Evolutionary conservation across 305 asterid genomes (phyloP), one percentile per base, ranked within the genome.

Genomic region (Rubia tinctorum): DNA sequence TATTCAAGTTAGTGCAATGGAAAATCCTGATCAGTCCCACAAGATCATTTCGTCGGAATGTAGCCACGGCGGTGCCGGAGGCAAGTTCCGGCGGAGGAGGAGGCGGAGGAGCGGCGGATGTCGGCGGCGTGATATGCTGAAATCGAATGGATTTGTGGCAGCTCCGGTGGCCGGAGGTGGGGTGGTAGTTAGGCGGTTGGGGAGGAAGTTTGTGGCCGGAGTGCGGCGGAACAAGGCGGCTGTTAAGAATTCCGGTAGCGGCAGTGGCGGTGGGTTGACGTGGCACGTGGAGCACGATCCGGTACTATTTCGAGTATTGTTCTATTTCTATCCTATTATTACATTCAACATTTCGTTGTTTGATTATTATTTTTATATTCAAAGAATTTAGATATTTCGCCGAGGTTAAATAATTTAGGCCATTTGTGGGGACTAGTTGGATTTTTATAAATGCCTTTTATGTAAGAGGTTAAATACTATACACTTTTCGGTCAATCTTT

Each of bases 191-290:
- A 73, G 71, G 17, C 68, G 80, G 66, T 87, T 89, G 6, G 83
- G 87, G 14, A 73, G 95, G 83, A 87, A 80, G 73, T 86, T 89
- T 55, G 89, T 84, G 43, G 92, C 95, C 51, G 78, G 80, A n/a
- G 68, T 87, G 71, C 87, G 92, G 90, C 84, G 92, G 89, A 82
- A 58, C 66, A 73, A 77, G 68, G 77, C 80, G 55, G 86, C 71
- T 56, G 66, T 70, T 15, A 42, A 55, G n/a, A 45, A 23, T 49
- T 20, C 40, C 15, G 55, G 39, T 47, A 65, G 69, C 58, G 42
- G 67, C 8, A 68, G 43, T 34, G 73, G 63, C 2, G 82, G 79
- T 68, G 75, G 73, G 6, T 66, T 72, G 68, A 72, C 71, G 75
- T 68, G 82, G 79, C 71, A 66, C 37, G 68, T 49, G 45, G 51